phyloP scores from a whole-genome alignment of 495 filamentous ascomycete genomes.

The Entonaema liquescens region DNA sequence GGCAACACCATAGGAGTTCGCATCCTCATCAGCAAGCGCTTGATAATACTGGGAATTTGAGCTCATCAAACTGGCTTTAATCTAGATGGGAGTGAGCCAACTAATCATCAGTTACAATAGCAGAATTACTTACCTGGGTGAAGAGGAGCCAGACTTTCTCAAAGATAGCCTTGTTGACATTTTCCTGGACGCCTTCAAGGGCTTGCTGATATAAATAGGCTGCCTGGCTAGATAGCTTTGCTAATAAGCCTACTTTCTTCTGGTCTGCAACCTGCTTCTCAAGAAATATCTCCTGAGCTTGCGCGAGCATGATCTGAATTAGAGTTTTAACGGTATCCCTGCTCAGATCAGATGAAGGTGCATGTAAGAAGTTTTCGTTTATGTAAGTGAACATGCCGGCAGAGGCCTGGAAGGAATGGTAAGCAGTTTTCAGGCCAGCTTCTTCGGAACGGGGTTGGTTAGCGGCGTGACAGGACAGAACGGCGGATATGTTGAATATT shows the following conservation, averaged over 20 bases:
- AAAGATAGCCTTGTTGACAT: slow-evolving; percentile 89
- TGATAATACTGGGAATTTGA: slow-evolving; percentile 95
- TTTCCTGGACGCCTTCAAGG: slow-evolving; percentile 88
- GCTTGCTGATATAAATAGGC: slow-evolving; percentile 88
- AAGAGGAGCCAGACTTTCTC: slow-evolving; percentile 94
- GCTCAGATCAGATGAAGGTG: slow-evolving; percentile 92
- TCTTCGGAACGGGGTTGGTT: slow-evolving; percentile 92
- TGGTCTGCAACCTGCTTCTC: slow-evolving; percentile 94
- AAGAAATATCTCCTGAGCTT: slow-evolving; percentile 95
- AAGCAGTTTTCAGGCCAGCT: slow-evolving; percentile 90
- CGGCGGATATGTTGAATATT: slow-evolving; percentile 99
- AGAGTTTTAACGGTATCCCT: slow-evolving; percentile 94
- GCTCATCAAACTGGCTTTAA: slow-evolving; percentile 84
- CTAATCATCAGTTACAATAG: not conserved
- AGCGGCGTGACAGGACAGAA: slow-evolving; percentile 94
- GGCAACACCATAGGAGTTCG: slow-evolving; percentile 84
- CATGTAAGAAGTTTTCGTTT: slow-evolving; percentile 98
- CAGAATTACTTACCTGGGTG: slow-evolving; percentile 67
- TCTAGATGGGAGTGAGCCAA: slow-evolving; percentile 49
- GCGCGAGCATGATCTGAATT: slow-evolving; percentile 91
- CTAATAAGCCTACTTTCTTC: slow-evolving; percentile 91
- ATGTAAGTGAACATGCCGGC: slow-evolving; percentile 99
- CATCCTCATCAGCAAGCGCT: slow-evolving; percentile 88
- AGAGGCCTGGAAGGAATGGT: slow-evolving; percentile 97
- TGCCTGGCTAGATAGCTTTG: slow-evolving; percentile 91